A percentile compares a stretch with the other conserved stretches of the same genome.
phyloP scores from a whole-genome alignment of 78 protist species.

The Andalucia godoyi region DNA sequence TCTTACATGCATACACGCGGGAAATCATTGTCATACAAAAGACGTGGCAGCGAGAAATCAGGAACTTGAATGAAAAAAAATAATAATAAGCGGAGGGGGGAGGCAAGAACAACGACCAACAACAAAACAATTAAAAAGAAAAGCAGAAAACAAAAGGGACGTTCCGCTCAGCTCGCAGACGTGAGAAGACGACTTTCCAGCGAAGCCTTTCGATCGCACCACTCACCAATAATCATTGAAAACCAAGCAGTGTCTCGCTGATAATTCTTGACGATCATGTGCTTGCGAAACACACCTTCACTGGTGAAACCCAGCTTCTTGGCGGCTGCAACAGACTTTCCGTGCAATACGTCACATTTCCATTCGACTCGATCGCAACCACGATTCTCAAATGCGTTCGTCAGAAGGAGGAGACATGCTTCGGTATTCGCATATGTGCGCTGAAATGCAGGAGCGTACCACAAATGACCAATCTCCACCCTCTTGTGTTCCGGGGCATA shows the following conservation, averaged over 20 bases:
- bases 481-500: not conserved
- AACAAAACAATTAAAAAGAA: no score
- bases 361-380: constrained; percentile 9
- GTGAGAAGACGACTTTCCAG: no score
- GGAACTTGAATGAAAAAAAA: no score
- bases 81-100: no score
- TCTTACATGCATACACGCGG: no score
- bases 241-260: constrained; percentile 14
- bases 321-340: not conserved
- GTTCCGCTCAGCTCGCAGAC: no score
- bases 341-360: constrained; percentile 6
- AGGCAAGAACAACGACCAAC: no score
- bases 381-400: not conserved
- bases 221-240: constrained; percentile 6
- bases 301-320: not conserved
- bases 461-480: not conserved
- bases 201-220: no score
- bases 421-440: not conserved
- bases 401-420: not conserved
- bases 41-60: no score
- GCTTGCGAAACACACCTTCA: constrained; percentile 9
- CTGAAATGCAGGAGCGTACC: not conserved
- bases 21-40: no score
- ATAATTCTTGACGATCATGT: not conserved
- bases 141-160: no score